Conservation (phyloP, 2,329 filamentous ascomycete species). For the Coniella vitis region DNA sequence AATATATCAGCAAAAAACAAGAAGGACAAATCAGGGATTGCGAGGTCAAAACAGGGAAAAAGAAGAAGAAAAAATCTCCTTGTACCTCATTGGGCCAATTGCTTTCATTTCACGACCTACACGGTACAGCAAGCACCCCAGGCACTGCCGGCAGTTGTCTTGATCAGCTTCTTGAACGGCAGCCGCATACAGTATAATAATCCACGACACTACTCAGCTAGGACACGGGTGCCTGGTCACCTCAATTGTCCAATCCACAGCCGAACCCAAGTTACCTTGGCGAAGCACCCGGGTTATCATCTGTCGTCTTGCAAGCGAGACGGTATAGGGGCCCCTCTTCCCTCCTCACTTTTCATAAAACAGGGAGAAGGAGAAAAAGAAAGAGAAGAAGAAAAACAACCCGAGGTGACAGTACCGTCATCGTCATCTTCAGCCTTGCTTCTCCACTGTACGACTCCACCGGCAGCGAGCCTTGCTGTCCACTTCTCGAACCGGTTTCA, state of each 20-base stretch:
- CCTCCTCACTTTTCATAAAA: neutral
- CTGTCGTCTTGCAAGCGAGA: neutral
- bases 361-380: no score
- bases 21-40: neutral
- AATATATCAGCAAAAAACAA: neutral
- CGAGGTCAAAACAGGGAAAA: neutral
- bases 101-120: neutral
- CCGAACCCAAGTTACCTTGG: neutral
- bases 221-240: no score
- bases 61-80: neutral
- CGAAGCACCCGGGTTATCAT: neutral
- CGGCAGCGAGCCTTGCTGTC: slow-evolving; percentile 2
- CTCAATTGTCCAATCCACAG: neutral
- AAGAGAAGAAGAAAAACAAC: no score
- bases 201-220: no score
- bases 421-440: slow-evolving; percentile 14
- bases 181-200: no score
- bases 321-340: neutral
- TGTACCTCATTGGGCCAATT: neutral
- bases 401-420: neutral
- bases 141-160: no score
- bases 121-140: neutral
- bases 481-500: slow-evolving; percentile 1
- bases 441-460: slow-evolving; percentile 8
- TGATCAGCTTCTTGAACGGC: no score